A percentile compares a stretch with the other conserved stretches of the same genome.
phyloP scores from a whole-genome alignment of 2,329 filamentous ascomycete species.

The Neoscytalidium dimidiatum region DNA sequence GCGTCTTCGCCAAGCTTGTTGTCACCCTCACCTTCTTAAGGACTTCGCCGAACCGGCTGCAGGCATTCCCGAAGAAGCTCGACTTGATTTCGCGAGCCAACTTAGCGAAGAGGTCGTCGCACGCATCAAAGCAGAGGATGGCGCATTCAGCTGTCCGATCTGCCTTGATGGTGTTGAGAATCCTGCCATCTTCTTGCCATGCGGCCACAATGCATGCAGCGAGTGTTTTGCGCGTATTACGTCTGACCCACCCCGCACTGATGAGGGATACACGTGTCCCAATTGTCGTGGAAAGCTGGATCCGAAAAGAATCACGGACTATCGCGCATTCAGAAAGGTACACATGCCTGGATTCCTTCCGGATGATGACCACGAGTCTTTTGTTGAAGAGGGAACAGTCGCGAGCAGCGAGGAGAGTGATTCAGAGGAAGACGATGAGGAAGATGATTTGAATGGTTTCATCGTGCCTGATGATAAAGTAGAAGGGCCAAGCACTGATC shows the following conservation, averaged over 20 bases:
- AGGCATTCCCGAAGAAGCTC: conserved; percentile 48
- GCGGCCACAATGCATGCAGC: conserved; percentile 77
- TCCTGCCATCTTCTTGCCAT: conserved; percentile 77
- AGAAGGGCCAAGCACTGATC: conserved; percentile 27
- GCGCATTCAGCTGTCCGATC: conserved; percentile 75
- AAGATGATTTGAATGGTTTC: conserved; percentile 37
- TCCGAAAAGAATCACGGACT: conserved; percentile 71
- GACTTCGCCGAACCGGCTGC: conserved; percentile 50
- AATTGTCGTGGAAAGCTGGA: conserved; percentile 71
- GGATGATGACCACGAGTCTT: conserved; percentile 42
- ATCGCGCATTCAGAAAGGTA: conserved; percentile 70
- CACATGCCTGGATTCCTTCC: conserved; percentile 52
- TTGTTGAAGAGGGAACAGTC: conserved; percentile 25
- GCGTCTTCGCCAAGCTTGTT: conserved; percentile 78
- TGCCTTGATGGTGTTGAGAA: conserved; percentile 77
- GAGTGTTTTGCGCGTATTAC: conserved; percentile 65
- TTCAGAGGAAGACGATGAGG: conserved; percentile 36
- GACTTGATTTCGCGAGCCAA: conserved; percentile 63
- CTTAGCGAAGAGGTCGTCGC: conserved; percentile 63
- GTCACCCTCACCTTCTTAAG: conserved; percentile 71
- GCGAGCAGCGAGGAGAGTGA: conserved; percentile 28
- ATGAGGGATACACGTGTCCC: conserved; percentile 69
- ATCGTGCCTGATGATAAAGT: conserved; percentile 35
- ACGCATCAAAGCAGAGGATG: conserved; percentile 59
- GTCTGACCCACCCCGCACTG: conserved; percentile 58